Evolutionary conservation across 257 asterid genomes (phyloP), one percentile per base, ranked within the genome.

Genomic region (Solanum gandarillasii): DNA sequence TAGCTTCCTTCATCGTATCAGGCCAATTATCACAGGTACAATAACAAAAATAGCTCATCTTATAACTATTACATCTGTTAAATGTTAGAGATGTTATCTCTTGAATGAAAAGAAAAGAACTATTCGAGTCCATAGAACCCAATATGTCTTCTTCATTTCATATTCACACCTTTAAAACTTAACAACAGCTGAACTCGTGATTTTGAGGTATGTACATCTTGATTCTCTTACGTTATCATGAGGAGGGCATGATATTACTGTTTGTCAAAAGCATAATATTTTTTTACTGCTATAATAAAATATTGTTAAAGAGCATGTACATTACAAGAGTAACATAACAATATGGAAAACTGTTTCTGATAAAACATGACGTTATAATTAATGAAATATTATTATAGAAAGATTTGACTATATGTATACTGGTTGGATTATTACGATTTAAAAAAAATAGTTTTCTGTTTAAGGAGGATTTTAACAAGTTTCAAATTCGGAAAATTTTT

Each of bases 21-120:
- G 84, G 90, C 48, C 99, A 95, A 86, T 55, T 55, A 55, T 89
- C 96, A 6, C 98, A 94, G 89, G 98, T 94, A 38, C 9, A 70
- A 89, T 7, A 36, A 75, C 21, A 1, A 38, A 25, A 76, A 76
- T 76, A n/a, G 16, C 13, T 3, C 55, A 10, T 76, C 58, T 76
- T 12, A 21, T 34, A 11, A 58, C 67, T n/a, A 3, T 38, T 36
- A 75, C 55, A 35, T 36, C 2, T 21, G 10, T 75, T 75, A 75
- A 35, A 7, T 20, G 10, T 55, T 55, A 18, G 65, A 52, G 23
- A 52, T 16, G 23, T 6, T 16, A 18, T 52, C 62, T 52, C 9
- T 0, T 48, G 21, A 41, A 41, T 10, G 48, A 41, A 41, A 41
- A 10, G 13, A 48, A 48, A 48, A 48, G 58, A 48, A 52, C 9